Evolutionary conservation across 192 early-diverging fungal genomes (phyloP), one percentile per base, ranked within the genome.

Genomic region (Mortierella alpina): DNA sequence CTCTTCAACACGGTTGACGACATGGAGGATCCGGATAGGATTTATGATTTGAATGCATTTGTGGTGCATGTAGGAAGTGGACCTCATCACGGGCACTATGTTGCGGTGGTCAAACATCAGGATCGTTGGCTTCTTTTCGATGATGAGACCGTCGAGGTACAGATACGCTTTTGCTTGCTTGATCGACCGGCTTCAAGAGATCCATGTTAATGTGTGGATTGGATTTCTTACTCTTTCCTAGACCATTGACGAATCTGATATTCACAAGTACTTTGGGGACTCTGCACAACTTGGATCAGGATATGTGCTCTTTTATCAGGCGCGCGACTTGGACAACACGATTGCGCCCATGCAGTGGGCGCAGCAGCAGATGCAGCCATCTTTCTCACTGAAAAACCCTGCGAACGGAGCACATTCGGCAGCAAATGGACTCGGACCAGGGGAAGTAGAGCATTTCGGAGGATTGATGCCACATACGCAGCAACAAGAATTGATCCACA

Each of bases 51-150:
- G 47, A 93, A 92, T 72, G 95, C 94, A 0, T 89, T 98, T 46
- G 95, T 97, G 57, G 92, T 99, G 40, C 98, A 99, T 80, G 91
- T 99, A 70, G 98, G 98, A 63, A 95, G 94, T 76, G 96, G 97
- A 0, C 97, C 95, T 20, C 89, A 97, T 76, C 96, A 97, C 73
- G 98, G 98, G 6, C 98, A 99, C 76, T 99, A 99, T 86, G 92
- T 99, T 6, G 90, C 95, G 1, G 86, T 99, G 44, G 93, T 96
- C 45, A 96, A 95, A 80, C 93, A 91, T 55, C 84, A 91, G 57
- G 91, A 92, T 40, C 90, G 91, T 51, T 99, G 98, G 98, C 77
- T 97, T 46, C 81, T 98, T 41, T 98, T 98, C 82, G 98, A 99
- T 84, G 98, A 99, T 83, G 97, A 99, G 57, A 89, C 85, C 55